Conservation (phyloP, 2,329 filamentous ascomycete genomes). For the Pseudogymnoascus pannorum region DNA sequence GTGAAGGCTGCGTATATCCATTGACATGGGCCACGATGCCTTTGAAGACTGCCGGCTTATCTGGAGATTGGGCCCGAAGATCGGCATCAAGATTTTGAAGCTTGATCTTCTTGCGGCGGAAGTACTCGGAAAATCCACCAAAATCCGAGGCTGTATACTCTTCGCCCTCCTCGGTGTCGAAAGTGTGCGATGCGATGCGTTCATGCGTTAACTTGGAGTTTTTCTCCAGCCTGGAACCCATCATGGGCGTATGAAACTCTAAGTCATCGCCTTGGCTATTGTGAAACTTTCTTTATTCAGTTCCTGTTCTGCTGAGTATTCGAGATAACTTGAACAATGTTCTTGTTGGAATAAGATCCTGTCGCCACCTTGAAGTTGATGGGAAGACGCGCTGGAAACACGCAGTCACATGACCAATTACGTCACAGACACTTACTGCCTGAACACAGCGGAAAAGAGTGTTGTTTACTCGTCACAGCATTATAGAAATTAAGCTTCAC, state of each 20-base stretch:
- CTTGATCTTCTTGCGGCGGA: constrained; percentile 93
- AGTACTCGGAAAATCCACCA: constrained; percentile 85
- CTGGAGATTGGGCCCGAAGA: constrained; percentile 46
- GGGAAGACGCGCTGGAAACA: constrained; percentile 1
- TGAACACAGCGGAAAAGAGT: not conserved
- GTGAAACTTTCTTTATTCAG: not conserved
- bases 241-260: constrained; percentile 24
- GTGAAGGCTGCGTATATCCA: constrained; percentile 89
- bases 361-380: not conserved
- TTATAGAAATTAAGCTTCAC: not conserved
- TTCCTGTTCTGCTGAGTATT: not conserved
- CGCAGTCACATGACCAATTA: constrained; percentile 3
- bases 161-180: constrained; percentile 75
- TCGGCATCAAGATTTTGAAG: constrained; percentile 89
- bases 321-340: not conserved
- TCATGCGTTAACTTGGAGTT: constrained; percentile 57
- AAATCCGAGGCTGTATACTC: constrained; percentile 86
- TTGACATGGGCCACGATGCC: constrained; percentile 88
- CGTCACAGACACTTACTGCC: not conserved
- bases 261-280: not conserved
- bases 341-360: not conserved
- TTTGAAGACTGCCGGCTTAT: constrained; percentile 80
- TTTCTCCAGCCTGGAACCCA: constrained; percentile 56
- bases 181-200: constrained; percentile 58
- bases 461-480: not conserved